A percentile compares a stretch with the other conserved stretches of the same genome.
phyloP scores from a whole-genome alignment of 306 rosid genomes.

The Arachis stenosperma region DNA sequence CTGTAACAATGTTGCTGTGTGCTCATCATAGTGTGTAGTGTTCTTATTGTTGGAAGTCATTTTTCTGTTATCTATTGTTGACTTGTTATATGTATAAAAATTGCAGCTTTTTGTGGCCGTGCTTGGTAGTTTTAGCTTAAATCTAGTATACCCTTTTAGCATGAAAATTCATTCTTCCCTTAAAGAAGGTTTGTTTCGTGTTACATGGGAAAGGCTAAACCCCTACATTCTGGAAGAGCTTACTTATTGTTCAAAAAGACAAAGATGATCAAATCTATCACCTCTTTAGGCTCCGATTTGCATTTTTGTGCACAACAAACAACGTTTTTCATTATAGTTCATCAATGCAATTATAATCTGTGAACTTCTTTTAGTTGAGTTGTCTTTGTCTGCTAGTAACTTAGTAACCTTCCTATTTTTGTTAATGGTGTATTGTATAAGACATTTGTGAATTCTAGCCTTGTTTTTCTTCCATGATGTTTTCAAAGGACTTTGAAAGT shows the following conservation, averaged over 20 bases:
- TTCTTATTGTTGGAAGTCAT: neutral
- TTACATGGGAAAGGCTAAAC: neutral
- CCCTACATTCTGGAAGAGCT: constrained; percentile 6
- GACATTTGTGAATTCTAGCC: constrained; percentile 26
- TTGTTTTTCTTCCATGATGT: constrained; percentile 17
- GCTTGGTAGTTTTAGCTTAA: constrained; percentile 20
- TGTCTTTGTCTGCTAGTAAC: no score
- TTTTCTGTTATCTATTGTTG: neutral
- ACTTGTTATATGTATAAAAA: no score
- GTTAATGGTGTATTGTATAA: neutral
- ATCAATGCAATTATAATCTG: neutral
- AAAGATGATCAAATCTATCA: neutral
- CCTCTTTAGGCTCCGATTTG: neutral
- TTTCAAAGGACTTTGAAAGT: neutral
- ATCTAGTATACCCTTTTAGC: constrained; percentile 12
- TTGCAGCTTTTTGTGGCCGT: no score
- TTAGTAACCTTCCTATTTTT: neutral
- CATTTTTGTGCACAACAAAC: neutral
- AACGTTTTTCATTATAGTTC: constrained; percentile 1
- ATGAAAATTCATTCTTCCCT: neutral
- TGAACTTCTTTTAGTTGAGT: neutral
- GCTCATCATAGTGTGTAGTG: neutral
- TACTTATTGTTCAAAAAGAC: constrained; percentile 29
- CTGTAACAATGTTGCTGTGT: neutral
- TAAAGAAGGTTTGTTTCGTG: neutral